Evolutionary conservation across 169 alveolate species (phyloP), one percentile per base, ranked within the genome.

Genomic region (Babesia sp.): DNA sequence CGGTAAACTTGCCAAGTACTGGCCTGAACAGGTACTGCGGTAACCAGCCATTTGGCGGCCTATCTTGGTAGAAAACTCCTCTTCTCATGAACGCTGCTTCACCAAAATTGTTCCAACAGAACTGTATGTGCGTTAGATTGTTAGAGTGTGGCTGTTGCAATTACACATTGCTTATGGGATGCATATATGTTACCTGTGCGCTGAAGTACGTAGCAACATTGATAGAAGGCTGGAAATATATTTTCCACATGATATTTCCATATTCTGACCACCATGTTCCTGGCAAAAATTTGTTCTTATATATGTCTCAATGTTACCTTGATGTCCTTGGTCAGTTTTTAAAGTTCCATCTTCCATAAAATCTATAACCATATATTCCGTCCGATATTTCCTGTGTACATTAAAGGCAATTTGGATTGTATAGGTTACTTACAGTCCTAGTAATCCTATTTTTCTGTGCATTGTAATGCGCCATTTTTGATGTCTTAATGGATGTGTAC

Each of bases 201-300:
- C 44, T 78, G 71, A 68, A 78, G 64, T 78, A 78, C 31, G 71
- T 68, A 8, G 64, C 71, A 24, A 34, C 51, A 26, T 75, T 22
- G 28, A 33, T 45, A 16, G 55, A 22, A 16, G 59, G 67, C 9
- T 78, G 57, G 46, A 69, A 39, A 20, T 56, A 72, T 26, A 78
- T 54, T 51, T 78, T 78, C 86, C 86, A 78, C 2, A 58, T 34
- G 41, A 78, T 44, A 31, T 78, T 72, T 11, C 86, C 86, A 57
- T 51, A 68, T 37, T 78, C 86, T 18, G 71, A 51, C 82, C 81
- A 78, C 86, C 86, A 78, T 16, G 7, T 39, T 11, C 86, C 86
- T 78, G 67, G 37, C 41, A 6, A 7, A 9, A 16, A 37, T 59
- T 18, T 33, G 9, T 5, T 9, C 36, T n/a, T 28, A 12, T 8